Evolutionary conservation across 257 asterid species (phyloP), one percentile per base, ranked within the genome.

Genomic region (Lithospermum erythrorhizon): DNA sequence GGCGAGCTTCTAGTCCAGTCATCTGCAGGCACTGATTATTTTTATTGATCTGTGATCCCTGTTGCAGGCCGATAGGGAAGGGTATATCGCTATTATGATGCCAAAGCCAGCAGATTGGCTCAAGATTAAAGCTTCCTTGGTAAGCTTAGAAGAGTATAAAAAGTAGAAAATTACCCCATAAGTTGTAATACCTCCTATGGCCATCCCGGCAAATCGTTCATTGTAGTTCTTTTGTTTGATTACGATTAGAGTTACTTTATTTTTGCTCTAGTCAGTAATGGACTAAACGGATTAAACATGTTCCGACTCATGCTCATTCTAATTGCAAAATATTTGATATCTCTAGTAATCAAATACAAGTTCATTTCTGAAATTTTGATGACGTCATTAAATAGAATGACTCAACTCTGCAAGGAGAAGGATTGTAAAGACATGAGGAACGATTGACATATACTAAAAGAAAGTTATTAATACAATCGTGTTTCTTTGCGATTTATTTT

Each of bases 31-130:
- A 22, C 45, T 66, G 45, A 30, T 41, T 66, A 24, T 29, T 59
- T n/a, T 15, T 35, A 21, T 47, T 21, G 15, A 4, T 69, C 7
- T 20, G 16, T 32, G 58, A n/a, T 32, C 61, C 58, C 32, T 59
- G 59, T 64, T 69, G 73, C 68, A 93, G 98, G 78, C 96, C 2
- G 90, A 83, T 11, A 80, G 97, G 70, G 97, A 89, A 84, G 98
- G 98, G 70, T 89, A 79, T 67, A 70, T 86, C 64, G 98, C 95
- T 19, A 86, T 93, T 48, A 75, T 93, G 35, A 93, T 93, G 97
- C 98, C 97, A 64, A 93, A 70, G 65, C 95, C 87, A 2, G 78
- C 74, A 30, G 95, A 89, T 72, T 93, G 98, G 97, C 81, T 72
- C 65, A 86, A 86, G 78, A 65, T 75, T 45, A 86, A 89, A 81